Conservation (phyloP, 164 flowering plant species). For the Hamamelis virginiana region DNA sequence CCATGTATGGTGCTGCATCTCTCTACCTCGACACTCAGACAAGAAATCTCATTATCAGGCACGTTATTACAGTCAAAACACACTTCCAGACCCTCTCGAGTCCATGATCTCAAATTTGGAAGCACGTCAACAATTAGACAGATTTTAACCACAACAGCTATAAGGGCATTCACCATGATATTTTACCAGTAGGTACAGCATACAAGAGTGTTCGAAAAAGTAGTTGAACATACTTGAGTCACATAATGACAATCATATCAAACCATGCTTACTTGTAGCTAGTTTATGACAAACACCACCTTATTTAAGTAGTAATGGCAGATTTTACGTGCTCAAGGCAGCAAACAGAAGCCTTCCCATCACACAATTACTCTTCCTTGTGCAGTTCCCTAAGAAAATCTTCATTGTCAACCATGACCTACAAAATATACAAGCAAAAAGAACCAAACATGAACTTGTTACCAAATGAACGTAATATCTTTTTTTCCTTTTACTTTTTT, state of each 20-base stretch:
- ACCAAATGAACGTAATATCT: too few relatives aligned
- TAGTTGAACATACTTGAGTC: background rate
- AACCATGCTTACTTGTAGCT: background rate
- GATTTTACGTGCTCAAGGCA: too few relatives aligned
- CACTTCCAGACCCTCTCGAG: background rate
- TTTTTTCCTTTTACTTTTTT: too few relatives aligned
- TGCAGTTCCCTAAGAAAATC: conserved; percentile 78
- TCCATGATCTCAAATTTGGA: too few relatives aligned
- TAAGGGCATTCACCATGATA: background rate
- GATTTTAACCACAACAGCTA: too few relatives aligned
- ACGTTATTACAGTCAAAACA: background rate
- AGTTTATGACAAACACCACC: background rate
- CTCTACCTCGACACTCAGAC: too few relatives aligned
- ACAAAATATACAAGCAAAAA: conserved; percentile 12
- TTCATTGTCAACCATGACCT: conserved; percentile 84
- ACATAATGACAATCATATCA: background rate
- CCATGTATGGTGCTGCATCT: too few relatives aligned
- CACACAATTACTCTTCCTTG: conserved; percentile 13
- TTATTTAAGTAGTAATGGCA: background rate
- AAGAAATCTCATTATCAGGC: too few relatives aligned
- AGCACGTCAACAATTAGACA: too few relatives aligned
- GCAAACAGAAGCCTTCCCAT: background rate
- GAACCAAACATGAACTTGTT: background rate
- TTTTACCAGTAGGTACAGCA: background rate
- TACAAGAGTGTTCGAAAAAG: background rate